These are phyloP conservation scores for Scedosporium minutisporum DNA, from an alignment of 2,329 filamentous ascomycete genomes.

Conservation along the genomic window DNA sequence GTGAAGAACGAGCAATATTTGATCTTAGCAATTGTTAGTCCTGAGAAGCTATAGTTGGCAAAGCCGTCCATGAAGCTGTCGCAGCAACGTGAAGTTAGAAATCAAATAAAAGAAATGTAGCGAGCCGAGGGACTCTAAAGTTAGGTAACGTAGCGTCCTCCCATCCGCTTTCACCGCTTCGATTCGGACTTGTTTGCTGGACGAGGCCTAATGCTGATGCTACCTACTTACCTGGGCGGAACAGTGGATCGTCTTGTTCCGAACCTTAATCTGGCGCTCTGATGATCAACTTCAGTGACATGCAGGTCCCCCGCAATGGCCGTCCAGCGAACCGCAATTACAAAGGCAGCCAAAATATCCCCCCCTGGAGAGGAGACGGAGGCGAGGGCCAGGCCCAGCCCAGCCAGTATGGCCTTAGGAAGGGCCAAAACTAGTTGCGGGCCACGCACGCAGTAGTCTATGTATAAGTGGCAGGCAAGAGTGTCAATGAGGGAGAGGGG, in stretches of 20 bases:
- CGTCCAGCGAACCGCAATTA: not conserved
- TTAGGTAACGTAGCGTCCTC: not conserved
- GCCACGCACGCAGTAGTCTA: not conserved
- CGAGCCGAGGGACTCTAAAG: not conserved
- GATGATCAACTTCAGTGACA: not conserved
- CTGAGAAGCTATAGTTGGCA: not conserved
- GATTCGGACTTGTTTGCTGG: not conserved
- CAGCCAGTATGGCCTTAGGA: not conserved
- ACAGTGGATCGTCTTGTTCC: constrained; percentile 1
- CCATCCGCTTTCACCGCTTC: not conserved
- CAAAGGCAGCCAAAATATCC: not conserved
- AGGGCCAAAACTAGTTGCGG: not conserved
- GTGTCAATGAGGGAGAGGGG: not conserved
- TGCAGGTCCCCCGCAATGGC: not conserved
- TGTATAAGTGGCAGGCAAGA: not conserved
- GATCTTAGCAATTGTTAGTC: too few species aligned
- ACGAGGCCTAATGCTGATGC: not conserved
- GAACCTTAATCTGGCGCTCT: not conserved
- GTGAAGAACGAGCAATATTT: not conserved
- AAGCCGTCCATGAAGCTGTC: not conserved
- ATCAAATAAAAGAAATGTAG: not conserved
- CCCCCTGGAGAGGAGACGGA: not conserved
- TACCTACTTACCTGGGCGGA: not conserved
- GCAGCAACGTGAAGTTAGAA: not conserved
- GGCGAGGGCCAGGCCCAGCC: not conserved